Base-by-base conservation (phyloP, 169 alveolate species). In the Plasmodium vinckei region DNA sequence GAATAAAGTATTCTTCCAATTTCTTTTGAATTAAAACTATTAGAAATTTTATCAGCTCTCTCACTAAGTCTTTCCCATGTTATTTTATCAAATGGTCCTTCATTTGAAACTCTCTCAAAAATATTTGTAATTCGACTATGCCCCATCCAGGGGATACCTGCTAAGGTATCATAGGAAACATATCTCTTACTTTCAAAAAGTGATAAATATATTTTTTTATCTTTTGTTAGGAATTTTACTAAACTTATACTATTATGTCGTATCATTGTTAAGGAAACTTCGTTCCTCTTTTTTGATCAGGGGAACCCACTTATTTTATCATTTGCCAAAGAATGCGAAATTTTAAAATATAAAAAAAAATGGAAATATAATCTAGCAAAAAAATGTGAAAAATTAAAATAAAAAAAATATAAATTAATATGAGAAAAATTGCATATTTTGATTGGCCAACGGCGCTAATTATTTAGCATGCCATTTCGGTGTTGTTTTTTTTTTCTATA, bases 141-240 rank as follows among this genome's bases (percentile, higher is more conserved):
- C 9, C 90, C 69, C 90, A 82, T 82, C 90, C 90, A 82, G 13
- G 90, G 86, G 42, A 82, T 82, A 10, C 90, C 90, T 1, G 90
- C 90, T 25, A 82, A 39, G 5, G 90, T 82, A 27, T 82, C 90
- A 13, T 82, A 71, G 17, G 90, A 82, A 23, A 82, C 90, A 56
- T 46, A 5, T 44, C 64, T 68, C 56, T 27, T 82, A 23, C 49
- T 67, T 82, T 53, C 25, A 10, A 53, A 42, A 39, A 21, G 56
- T n/a, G 51, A 9, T 44, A 46, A 60, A 19, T 21, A 5, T 15
- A 19, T 21, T n/a, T 42, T 63, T 17, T 39, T 23, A 19, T 56
- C 49, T 64, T 17, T 72, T 17, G n/a, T 71, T 19, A 71, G 5
- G 12, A 71, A 13, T 17, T 59, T 54, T 23, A 71, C 25, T 64